Evolutionary conservation across 331 rosid species (phyloP).

Genomic region (Rosa hybrid): DNA sequence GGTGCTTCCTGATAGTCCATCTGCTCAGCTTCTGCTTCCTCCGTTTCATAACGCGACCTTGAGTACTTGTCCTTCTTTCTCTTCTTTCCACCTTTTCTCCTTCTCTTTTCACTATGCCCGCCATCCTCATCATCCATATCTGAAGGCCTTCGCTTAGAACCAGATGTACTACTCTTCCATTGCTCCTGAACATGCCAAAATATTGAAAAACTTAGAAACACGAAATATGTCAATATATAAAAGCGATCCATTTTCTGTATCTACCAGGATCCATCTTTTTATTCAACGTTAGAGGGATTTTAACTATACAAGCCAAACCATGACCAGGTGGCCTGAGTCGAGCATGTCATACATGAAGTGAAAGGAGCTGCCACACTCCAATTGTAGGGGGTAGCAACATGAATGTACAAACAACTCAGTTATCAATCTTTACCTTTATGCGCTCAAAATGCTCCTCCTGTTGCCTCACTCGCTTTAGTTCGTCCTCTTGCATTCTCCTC

Average conservation of each 20-base stretch:
- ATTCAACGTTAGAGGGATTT: background rate
- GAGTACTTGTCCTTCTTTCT: constrained; percentile 91
- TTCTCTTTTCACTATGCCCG: constrained; percentile 69
- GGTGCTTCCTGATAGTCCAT: constrained; percentile 75
- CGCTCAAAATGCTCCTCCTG: constrained; percentile 96
- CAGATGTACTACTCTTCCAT: constrained; percentile 92
- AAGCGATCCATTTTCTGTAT: background rate
- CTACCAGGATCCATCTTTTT: background rate
- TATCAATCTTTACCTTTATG: constrained; percentile 61
- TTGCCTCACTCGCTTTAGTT: constrained; percentile 83
- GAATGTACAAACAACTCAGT: background rate
- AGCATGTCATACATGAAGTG: background rate
- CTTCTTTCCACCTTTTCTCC: constrained; percentile 87
- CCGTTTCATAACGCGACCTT: constrained; percentile 68
- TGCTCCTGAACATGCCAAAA: constrained; percentile 70
- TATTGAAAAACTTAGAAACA: constrained; percentile 13
- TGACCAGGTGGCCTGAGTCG: background rate
- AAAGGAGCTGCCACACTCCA: background rate
- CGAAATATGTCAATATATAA: background rate
- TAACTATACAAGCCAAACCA: constrained; percentile 1
- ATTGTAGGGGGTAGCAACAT: background rate
- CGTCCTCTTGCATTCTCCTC: constrained; percentile 96
- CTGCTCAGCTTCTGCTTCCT: constrained; percentile 76
- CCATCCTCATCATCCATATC: constrained; percentile 80
- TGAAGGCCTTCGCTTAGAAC: constrained; percentile 80